Base-by-base conservation (phyloP, 495 filamentous ascomycete genomes). In the Cercophora scortea region DNA sequence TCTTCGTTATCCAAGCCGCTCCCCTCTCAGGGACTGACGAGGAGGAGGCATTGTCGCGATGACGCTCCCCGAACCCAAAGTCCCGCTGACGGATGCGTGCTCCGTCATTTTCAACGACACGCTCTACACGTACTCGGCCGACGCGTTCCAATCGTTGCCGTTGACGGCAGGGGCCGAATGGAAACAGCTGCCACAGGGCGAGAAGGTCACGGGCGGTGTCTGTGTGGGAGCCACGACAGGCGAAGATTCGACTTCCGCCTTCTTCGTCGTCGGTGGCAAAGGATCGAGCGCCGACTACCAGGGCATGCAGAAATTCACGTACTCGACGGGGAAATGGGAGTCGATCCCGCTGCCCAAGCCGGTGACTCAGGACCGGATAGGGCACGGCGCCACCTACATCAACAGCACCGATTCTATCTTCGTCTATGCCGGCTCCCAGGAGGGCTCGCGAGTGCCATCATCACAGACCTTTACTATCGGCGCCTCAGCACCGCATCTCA, bases 261-360 rank as follows among this genome's bases (percentile, higher is more conserved):
- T 98, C 11, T 97, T 88, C 57, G 78, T 98, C 51, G 82, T 98
- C 42, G 93, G 93, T 42, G 93, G 93, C 35, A 78, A 76, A 44
- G 70, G 75, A 13, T 68, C 70, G 10, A 62, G 69, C 16, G 63
- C 60, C 4, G 72, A 79, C 32, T 94, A 90, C 60, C 64, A 78
- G 32, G 93, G 93, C n/a, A 64, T 98, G 25, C 90, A 96, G 61
- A 80, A 86, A 54, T 98, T 82, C 61, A 82, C 81, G 0, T 96
- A 96, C 64, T 69, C 77, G n/a, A 78, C 81, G 43, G 70, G 80
- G 49, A 81, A 76, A 59, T 98, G 93, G 93, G 78, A 87, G 55
- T 82, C 78, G 3, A 72, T 95, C 34, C 60, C 59, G 36, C 74
- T 84, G 7, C 53, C 70, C 6, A 63, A 13, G 10, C 68, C 64